These are phyloP conservation scores for Lactarius hatsudake DNA, from an alignment of 768 basidiomycete species.

Conservation along the genomic window DNA sequence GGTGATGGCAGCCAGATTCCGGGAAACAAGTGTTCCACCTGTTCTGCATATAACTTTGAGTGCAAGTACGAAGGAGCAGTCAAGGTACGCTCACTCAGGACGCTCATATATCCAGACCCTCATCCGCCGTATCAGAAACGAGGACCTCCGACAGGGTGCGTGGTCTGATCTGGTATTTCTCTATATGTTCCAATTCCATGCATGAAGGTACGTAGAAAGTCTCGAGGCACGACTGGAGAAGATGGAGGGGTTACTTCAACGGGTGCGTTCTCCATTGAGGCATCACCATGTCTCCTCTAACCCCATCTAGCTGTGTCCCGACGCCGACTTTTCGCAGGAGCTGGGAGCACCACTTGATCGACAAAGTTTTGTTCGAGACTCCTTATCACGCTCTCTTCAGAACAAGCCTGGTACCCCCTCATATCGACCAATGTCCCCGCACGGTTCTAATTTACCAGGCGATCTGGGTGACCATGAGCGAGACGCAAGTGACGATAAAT, in stretches of 20 bases:
- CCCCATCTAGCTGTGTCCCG: constrained; percentile 54
- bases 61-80: constrained; percentile 72
- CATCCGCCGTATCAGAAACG: constrained; percentile 38
- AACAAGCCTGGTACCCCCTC: constrained; percentile 12
- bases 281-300: neutral
- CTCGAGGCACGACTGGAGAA: constrained; percentile 44
- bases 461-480: constrained; percentile 12
- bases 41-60: constrained; percentile 52
- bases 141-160: constrained; percentile 62
- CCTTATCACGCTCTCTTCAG: constrained; percentile 24
- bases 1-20: constrained; percentile 71
- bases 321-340: constrained; percentile 58
- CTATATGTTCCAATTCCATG: neutral
- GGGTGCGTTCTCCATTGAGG: constrained; percentile 29
- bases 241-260: constrained; percentile 41
- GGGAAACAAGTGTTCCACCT: constrained; percentile 62
- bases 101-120: neutral
- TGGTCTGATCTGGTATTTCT: neutral
- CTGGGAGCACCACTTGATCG: constrained; percentile 47
- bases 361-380: constrained; percentile 34
- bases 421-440: neutral
- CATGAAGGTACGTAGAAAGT: constrained; percentile 38
- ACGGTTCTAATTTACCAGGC: neutral
- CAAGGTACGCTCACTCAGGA: constrained; percentile 46
- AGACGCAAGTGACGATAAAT: constrained; percentile 28